Evolutionary conservation across 768 basidiomycete species (phyloP).

Genomic region (Tephrocybe rancida): DNA sequence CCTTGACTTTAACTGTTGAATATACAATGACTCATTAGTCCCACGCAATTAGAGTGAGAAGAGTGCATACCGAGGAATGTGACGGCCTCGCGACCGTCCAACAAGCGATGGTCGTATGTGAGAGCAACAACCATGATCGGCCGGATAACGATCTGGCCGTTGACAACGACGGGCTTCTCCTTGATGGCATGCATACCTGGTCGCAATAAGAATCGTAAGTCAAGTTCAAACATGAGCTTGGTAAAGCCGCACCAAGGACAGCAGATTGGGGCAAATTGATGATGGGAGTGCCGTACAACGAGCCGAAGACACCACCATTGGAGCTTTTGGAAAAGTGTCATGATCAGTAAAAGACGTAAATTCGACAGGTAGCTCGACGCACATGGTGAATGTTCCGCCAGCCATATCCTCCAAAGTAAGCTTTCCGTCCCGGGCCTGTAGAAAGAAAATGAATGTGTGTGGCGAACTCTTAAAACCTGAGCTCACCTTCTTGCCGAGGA

Average conservation of each 20-base stretch:
- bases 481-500: constrained; percentile 83
- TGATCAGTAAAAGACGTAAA: constrained; percentile 1
- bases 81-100: constrained; percentile 95
- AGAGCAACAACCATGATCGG: constrained; percentile 96
- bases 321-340: constrained; percentile 63
- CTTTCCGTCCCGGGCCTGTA: constrained; percentile 85
- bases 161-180: constrained; percentile 85
- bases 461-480: not conserved
- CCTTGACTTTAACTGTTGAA: constrained; percentile 78
- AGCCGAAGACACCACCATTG: constrained; percentile 98
- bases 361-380: constrained; percentile 26
- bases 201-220: not conserved
- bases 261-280: constrained; percentile 97
- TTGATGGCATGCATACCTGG: constrained; percentile 94
- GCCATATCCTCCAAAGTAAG: constrained; percentile 98
- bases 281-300: constrained; percentile 97
- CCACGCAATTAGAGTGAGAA: not conserved
- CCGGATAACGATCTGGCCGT: constrained; percentile 94
- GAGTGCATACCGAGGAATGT: constrained; percentile 88
- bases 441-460: not conserved
- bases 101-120: constrained; percentile 93
- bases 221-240: not conserved
- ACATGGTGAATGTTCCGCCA: constrained; percentile 99
- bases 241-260: constrained; percentile 67
- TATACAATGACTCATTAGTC: not conserved